Percentiles rank a stretch among this genome's conserved stretches.
phyloP scores from a whole-genome alignment of 2,329 filamentous ascomycete genomes.

The Neonectria ditissima region DNA sequence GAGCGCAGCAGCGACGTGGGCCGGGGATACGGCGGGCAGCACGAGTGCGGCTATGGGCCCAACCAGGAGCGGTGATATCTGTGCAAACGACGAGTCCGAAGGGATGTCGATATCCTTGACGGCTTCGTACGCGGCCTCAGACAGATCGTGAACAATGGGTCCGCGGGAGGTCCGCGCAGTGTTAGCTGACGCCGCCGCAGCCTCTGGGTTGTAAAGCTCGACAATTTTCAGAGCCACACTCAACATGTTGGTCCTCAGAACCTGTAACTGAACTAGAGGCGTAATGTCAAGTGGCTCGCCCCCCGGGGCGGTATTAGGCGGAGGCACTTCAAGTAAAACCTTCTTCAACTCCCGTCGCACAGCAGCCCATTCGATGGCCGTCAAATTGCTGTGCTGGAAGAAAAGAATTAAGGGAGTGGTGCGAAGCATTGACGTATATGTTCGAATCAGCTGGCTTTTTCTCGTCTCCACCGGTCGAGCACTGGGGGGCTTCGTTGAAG shows the following conservation, averaged over 20 bases:
- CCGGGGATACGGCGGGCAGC: constrained; percentile 85
- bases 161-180: constrained; percentile 48
- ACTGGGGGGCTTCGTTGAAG: constrained; percentile 84
- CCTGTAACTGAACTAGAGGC: constrained; percentile 79
- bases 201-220: constrained; percentile 78
- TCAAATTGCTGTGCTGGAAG: constrained; percentile 79
- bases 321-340: constrained; percentile 57
- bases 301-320: constrained; percentile 41
- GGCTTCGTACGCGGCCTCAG: constrained; percentile 62
- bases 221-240: constrained; percentile 85
- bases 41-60: constrained; percentile 85
- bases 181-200: constrained; percentile 48
- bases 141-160: constrained; percentile 64
- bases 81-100: constrained; percentile 59
- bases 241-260: constrained; percentile 91
- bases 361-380: constrained; percentile 71
- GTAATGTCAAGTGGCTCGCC: constrained; percentile 61
- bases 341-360: constrained; percentile 58
- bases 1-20: constrained; percentile 84
- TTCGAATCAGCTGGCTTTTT: constrained; percentile 87
- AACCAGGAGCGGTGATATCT: constrained; percentile 80
- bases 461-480: constrained; percentile 87
- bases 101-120: constrained; percentile 54
- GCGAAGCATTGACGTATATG: constrained; percentile 89
- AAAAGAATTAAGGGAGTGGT: constrained; percentile 87